Percentiles rank a stretch among this genome's conserved stretches.
Conservation (phyloP, 1,284 basidiomycete genomes). For the Ganoderma boninense region DNA sequence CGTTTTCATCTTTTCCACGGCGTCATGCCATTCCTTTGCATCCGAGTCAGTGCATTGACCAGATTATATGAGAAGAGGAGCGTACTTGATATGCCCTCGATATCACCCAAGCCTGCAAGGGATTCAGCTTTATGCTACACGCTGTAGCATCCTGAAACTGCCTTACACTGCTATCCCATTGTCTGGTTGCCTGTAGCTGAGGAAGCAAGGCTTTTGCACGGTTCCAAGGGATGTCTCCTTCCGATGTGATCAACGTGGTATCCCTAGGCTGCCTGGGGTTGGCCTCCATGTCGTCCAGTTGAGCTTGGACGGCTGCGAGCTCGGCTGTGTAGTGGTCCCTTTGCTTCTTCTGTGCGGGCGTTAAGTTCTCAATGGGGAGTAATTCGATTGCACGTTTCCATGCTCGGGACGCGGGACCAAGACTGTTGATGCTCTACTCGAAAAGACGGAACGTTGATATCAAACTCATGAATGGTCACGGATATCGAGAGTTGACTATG, state of each 20-base stretch:
- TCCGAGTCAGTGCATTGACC: neutral
- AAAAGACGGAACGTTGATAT: neutral
- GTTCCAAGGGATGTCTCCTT: constrained; percentile 29
- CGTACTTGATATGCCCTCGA: constrained; percentile 28
- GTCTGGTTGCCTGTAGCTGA: constrained; percentile 10
- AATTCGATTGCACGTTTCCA: constrained; percentile 37
- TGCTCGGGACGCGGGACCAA: constrained; percentile 21
- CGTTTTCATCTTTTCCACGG: constrained; percentile 8
- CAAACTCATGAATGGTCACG: neutral
- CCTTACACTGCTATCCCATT: constrained; percentile 31
- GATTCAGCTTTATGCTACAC: neutral
- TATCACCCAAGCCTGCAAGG: constrained; percentile 45
- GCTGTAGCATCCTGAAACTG: neutral
- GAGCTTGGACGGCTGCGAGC: constrained; percentile 22
- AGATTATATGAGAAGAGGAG: neutral
- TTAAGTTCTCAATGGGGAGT: constrained; percentile 35
- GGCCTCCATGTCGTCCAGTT: neutral
- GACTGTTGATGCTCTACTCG: constrained; percentile 30
- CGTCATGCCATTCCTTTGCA: constrained; percentile 7
- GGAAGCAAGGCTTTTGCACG: constrained; percentile 30
- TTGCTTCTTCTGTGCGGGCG: constrained; percentile 38
- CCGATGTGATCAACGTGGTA: neutral
- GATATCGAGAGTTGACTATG: neutral
- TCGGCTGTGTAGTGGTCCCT: constrained; percentile 38
- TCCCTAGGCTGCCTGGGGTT: constrained; percentile 6